Base-by-base conservation (phyloP, 306 rosid genomes). In the Castanea sativa region DNA sequence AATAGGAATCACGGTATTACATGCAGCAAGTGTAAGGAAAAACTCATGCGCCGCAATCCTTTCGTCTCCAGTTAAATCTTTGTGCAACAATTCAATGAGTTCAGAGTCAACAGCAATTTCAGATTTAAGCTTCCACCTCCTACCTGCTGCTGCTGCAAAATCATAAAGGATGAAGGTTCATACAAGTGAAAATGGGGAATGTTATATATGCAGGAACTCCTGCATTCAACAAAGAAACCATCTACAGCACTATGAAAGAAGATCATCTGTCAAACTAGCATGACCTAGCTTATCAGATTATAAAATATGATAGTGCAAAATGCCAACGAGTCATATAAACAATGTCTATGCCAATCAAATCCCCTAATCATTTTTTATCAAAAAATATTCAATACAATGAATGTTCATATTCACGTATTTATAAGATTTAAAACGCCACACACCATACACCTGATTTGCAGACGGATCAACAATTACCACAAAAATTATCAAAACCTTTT, bases 21-120 rank as follows among this genome's bases (percentile, higher is more conserved):
- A 96, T 64, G 98, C 97, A 73, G 99, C 96, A 89, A 96, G 80
- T 45, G 99, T 90, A 79, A 96, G 98, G 82, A 96, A 93, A 89
- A 96, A 96, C 59, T 90, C 99, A 38, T 91, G 94, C 2, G 91
- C 97, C 71, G 90, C 86, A 82, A 84, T 84, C 84, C 87, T 86
- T 78, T 89, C 97, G 65, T 89, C 91, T 60, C 80, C 83, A 29
- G 73, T 70, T 65, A 88, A 73, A 76, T 80, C 90, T 55, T 73
- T 73, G 78, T 69, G 92, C 88, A 92, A 87, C 83, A 90, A 69
- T 65, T 68, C 80, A 84, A 88, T 13, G 52, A 94, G 90, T 60
- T 90, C 91, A 71, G 88, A 79, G 87, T 94, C 96, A 73, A 86
- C 91, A 69, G 87, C 69, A 81, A 88, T 79, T 73, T 89, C 90